Evolutionary conservation across 441 rosid genomes (phyloP).

Genomic region (Jatropha podagrica): DNA sequence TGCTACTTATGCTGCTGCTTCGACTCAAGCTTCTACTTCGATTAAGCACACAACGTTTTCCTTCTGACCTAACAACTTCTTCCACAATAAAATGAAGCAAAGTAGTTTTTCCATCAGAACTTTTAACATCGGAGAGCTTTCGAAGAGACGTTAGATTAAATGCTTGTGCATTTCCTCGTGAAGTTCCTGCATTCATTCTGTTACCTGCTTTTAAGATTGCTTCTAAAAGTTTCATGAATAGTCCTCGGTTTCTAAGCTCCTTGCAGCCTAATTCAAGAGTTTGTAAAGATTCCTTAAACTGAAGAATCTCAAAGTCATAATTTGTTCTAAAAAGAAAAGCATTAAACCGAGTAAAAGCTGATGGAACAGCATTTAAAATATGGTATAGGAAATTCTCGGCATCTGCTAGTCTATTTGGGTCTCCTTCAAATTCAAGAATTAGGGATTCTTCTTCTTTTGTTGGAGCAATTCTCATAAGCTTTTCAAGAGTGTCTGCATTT

Average conservation of each 20-base stretch:
- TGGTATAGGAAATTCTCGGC: slow-evolving; percentile 76
- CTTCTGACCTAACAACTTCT: slow-evolving; percentile 77
- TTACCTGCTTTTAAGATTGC: slow-evolving; percentile 95
- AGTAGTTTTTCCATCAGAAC: slow-evolving; percentile 76
- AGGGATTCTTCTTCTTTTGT: slow-evolving; percentile 64
- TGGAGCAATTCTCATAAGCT: slow-evolving; percentile 68
- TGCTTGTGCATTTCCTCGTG: slow-evolving; percentile 93
- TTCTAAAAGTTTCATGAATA: slow-evolving; percentile 85
- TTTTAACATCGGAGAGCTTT: slow-evolving; percentile 85
- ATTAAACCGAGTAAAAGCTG: slow-evolving; percentile 60
- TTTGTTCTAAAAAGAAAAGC: slow-evolving; percentile 72
- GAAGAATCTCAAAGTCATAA: slow-evolving; percentile 56
- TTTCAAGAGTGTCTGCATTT: slow-evolving; percentile 65
- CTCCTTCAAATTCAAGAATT: slow-evolving; percentile 60
- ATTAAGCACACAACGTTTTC: slow-evolving; percentile 59
- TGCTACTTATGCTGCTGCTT: slow-evolving; percentile 30
- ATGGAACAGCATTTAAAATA: slow-evolving; percentile 71
- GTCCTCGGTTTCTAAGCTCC: slow-evolving; percentile 74
- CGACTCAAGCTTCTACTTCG: slow-evolving; percentile 41
- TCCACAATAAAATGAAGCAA: slow-evolving; percentile 88
- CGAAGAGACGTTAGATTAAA: slow-evolving; percentile 67
- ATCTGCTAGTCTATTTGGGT: slow-evolving; percentile 55
- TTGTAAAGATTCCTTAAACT: slow-evolving; percentile 49
- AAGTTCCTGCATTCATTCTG: slow-evolving; percentile 91
- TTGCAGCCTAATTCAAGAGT: slow-evolving; percentile 62